Conservation (phyloP, 345 rosid genomes). For the thale cress (Arabidopsis thaliana) region TAIR10.1 NC_003074.8:4070501-4071000, state of each 20-base stretch:
- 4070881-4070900: constrained; percentile 98
- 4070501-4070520: constrained; percentile 94
- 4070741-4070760: constrained; percentile 99
- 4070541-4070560: constrained; percentile 94
- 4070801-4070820: constrained; percentile 93
- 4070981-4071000: constrained; percentile 59
- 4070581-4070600: constrained; percentile 99
- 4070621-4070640: constrained; percentile 99
- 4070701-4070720: constrained; percentile 99
- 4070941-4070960: constrained; percentile 95
- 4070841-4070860: constrained; percentile 97
- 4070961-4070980: constrained; percentile 60
- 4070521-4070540: constrained; percentile 99
- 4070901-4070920: constrained; percentile 96
- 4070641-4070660: constrained; percentile 97
- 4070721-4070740: constrained; percentile 98
- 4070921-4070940: constrained; percentile 99
- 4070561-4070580: constrained; percentile 93
- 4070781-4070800: constrained; percentile 99
- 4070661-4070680: constrained; percentile 96
- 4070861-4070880: constrained; percentile 98
- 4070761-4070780: constrained; percentile 99
- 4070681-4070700: constrained; percentile 99
- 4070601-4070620: constrained; percentile 98
- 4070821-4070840: constrained; percentile 99